A percentile compares a stretch with the other conserved stretches of the same genome.
Evolutionary conservation across 2,329 filamentous ascomycete genomes (phyloP).

Genomic region (Nigrograna mackinnonii): DNA sequence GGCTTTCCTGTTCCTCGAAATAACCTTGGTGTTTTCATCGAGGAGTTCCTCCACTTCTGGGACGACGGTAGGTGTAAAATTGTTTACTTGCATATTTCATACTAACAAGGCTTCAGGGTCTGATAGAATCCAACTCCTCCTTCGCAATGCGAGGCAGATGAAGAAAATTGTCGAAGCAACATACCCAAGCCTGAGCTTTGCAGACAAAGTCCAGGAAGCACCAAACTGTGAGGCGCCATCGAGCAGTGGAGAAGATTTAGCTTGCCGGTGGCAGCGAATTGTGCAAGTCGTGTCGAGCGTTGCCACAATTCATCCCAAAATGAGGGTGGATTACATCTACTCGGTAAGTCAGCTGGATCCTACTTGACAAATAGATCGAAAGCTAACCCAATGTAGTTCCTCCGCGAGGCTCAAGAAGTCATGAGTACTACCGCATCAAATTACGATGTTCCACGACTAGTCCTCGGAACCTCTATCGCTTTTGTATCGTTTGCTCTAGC

Average conservation of each 20-base stretch:
- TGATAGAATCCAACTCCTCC: conserved; percentile 69
- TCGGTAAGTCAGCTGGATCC: conserved; percentile 37
- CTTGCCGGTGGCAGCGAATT: conserved; percentile 67
- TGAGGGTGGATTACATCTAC: conserved; percentile 41
- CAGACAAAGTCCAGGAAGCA: conserved; percentile 19
- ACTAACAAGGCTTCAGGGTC: conserved; percentile 29
- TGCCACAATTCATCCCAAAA: conserved; percentile 8
- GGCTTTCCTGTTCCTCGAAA: conserved; percentile 89
- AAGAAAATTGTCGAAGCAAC: conserved; percentile 75
- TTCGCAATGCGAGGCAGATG: conserved; percentile 81
- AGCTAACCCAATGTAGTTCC: conserved; percentile 55
- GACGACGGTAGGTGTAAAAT: conserved; percentile 53
- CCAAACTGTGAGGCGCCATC: conserved; percentile 13
- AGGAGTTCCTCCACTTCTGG: conserved; percentile 81
- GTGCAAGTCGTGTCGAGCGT: conserved; percentile 12
- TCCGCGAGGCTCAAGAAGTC: conserved; percentile 71
- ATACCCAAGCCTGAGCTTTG: conserved; percentile 62
- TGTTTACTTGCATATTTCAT: background rate
- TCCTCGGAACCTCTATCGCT: conserved; percentile 49
- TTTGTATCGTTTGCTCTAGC: conserved; percentile 47
- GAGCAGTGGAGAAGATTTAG: conserved; percentile 50
- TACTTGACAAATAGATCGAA: background rate
- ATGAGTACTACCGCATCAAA: conserved; percentile 93
- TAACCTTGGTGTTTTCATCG: conserved; percentile 84
- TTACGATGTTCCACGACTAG: conserved; percentile 73